Evolutionary conservation across 495 filamentous ascomycete species (phyloP).

Genomic region (Neurospora sp.): DNA sequence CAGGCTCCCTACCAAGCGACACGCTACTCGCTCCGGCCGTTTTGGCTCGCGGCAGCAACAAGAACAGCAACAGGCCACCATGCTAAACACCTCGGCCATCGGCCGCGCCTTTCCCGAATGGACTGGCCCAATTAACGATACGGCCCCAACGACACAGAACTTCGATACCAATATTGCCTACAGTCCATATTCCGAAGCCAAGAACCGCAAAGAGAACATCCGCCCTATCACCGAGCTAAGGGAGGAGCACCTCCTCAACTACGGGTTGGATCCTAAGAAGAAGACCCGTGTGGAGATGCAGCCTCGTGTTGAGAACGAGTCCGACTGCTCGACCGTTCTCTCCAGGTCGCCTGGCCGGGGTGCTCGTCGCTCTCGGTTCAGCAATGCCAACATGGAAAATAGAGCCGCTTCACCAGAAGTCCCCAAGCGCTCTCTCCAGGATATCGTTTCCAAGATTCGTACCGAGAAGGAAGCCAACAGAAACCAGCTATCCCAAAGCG

Average conservation of each 20-base stretch:
- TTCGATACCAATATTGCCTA: constrained; percentile 9
- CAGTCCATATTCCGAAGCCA: constrained; percentile 8
- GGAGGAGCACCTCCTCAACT: constrained; percentile 18
- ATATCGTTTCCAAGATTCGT: constrained; percentile 23
- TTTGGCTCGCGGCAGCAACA: constrained; percentile 12
- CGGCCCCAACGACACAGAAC: constrained; percentile 11
- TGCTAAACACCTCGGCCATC: constrained; percentile 53
- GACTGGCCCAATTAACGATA: constrained; percentile 20
- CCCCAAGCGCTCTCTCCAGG: constrained; percentile 19
- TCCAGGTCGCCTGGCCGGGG: constrained; percentile 15
- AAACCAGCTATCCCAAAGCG: constrained; percentile 1
- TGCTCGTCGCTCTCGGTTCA: constrained; percentile 20
- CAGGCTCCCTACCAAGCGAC: constrained; percentile 9
- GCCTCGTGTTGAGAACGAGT: constrained; percentile 33
- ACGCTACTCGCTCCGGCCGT: constrained; percentile 17
- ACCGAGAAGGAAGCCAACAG: constrained; percentile 16
- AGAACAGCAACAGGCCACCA: constrained; percentile 2
- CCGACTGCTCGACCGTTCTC: constrained; percentile 31
- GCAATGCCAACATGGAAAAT: constrained; percentile 2
- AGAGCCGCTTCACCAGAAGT: constrained; percentile 8
- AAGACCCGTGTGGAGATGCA: constrained; percentile 32
- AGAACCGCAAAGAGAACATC: constrained; percentile 28
- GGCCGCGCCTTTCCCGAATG: constrained; percentile 55
- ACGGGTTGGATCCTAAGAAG: constrained; percentile 17
- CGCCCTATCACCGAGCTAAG: constrained; percentile 19